Percentiles rank a stretch among this genome's conserved stretches.
Evolutionary conservation across 2,329 filamentous ascomycete genomes (phyloP).

Genomic region (Ophiognomonia clavigignenti-juglandacearum): DNA sequence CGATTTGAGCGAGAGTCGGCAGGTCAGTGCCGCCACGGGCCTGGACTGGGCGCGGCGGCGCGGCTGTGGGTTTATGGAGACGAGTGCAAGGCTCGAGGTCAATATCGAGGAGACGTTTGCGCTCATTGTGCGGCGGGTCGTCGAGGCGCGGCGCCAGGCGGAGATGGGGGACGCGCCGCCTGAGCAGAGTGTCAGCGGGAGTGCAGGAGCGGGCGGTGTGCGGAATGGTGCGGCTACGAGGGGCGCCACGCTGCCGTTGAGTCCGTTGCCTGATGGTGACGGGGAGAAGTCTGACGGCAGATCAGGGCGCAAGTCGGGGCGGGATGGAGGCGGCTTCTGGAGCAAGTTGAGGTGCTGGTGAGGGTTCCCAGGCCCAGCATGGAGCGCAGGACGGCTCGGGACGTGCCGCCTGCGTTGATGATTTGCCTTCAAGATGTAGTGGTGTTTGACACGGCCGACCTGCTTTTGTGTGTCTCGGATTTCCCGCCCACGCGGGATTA

Average conservation of each 20-base stretch:
- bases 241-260: constrained; percentile 54
- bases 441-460: neutral
- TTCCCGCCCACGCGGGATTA: neutral
- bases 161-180: constrained; percentile 34
- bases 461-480: neutral
- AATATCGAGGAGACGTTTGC: constrained; percentile 90
- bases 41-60: constrained; percentile 71
- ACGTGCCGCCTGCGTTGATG: too few species aligned
- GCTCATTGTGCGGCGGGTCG: constrained; percentile 57
- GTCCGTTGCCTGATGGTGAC: constrained; percentile 40
- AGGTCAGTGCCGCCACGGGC: constrained; percentile 65
- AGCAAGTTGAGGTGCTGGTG: constrained; percentile 53
- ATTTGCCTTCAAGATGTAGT: too few species aligned
- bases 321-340: constrained; percentile 46
- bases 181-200: neutral
- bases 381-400: neutral
- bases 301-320: constrained; percentile 39
- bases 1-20: constrained; percentile 66
- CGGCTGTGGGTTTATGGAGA: constrained; percentile 86
- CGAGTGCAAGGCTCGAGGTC: constrained; percentile 75
- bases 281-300: constrained; percentile 40
- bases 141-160: constrained; percentile 50
- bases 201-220: constrained; percentile 34
- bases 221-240: constrained; percentile 28
- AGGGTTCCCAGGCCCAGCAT: too few species aligned